Evolutionary conservation across 495 filamentous ascomycete genomes (phyloP).

Genomic region (Ascodesmis nigricans): DNA sequence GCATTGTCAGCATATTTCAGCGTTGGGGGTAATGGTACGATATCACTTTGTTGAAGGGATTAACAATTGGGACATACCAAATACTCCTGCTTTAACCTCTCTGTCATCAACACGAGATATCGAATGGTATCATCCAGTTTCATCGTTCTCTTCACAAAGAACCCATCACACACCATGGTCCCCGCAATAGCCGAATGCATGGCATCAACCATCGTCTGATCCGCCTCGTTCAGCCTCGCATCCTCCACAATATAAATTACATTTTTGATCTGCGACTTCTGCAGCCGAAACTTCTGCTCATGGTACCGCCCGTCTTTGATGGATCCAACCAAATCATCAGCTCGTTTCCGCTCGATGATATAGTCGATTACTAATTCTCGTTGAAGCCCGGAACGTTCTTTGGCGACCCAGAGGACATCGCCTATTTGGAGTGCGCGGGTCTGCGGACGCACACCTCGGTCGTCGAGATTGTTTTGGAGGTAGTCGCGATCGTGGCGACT

Average conservation of each 20-base stretch:
- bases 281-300: conserved; percentile 67
- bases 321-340: conserved; percentile 57
- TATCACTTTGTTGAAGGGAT: neutral
- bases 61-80: conserved; percentile 29
- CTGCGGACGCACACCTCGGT: conserved; percentile 40
- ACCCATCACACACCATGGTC: conserved; percentile 62
- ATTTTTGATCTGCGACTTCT: conserved; percentile 46
- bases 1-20: too few species aligned
- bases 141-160: conserved; percentile 56
- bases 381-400: conserved; percentile 36
- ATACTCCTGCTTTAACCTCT: conserved; percentile 42
- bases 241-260: conserved; percentile 71
- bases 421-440: conserved; percentile 50
- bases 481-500: conserved; percentile 60
- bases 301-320: conserved; percentile 70
- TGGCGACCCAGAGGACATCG: conserved; percentile 62
- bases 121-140: conserved; percentile 62
- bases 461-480: conserved; percentile 47
- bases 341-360: conserved; percentile 62
- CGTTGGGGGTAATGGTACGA: conserved; percentile 5
- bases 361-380: conserved; percentile 61
- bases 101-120: conserved; percentile 57
- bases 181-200: conserved; percentile 54
- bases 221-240: conserved; percentile 20
- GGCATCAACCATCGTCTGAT: conserved; percentile 27